phyloP scores from a whole-genome alignment of 2,329 filamentous ascomycete genomes.

The Pseudopithomyces maydicus region DNA sequence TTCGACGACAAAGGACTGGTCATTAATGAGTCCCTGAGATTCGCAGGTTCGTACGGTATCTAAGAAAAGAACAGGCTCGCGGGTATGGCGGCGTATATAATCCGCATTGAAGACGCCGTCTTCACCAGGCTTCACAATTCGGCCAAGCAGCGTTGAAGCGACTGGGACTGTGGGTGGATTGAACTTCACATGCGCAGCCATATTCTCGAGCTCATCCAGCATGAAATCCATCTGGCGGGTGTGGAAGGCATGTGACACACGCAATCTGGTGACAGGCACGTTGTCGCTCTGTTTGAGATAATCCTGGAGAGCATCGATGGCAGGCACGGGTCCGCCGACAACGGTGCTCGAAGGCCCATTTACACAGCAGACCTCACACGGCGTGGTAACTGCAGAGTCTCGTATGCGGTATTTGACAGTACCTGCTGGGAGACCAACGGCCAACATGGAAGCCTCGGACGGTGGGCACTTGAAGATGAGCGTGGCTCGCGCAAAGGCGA shows the following conservation, averaged over 20 bases:
- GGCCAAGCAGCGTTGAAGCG: constrained; percentile 50
- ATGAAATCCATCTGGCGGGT: constrained; percentile 46
- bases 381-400: not conserved
- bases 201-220: constrained; percentile 38
- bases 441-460: constrained; percentile 37
- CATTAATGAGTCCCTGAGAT: constrained; percentile 30
- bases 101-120: constrained; percentile 36
- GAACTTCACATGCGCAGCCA: constrained; percentile 29
- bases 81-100: constrained; percentile 26
- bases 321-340: not conserved
- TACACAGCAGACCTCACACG: not conserved
- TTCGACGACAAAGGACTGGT: constrained; percentile 7
- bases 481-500: constrained; percentile 30
- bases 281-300: not conserved
- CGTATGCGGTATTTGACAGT: not conserved
- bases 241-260: constrained; percentile 17
- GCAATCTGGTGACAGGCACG: not conserved
- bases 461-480: constrained; percentile 21
- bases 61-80: constrained; percentile 51
- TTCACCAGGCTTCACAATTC: constrained; percentile 46
- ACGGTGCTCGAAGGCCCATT: not conserved
- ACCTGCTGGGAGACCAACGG: not conserved
- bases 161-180: constrained; percentile 6
- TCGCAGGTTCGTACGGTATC: constrained; percentile 39
- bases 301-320: not conserved